Evolutionary conservation across 1,284 basidiomycete genomes (phyloP).

Genomic region (Ganoderma boninense): DNA sequence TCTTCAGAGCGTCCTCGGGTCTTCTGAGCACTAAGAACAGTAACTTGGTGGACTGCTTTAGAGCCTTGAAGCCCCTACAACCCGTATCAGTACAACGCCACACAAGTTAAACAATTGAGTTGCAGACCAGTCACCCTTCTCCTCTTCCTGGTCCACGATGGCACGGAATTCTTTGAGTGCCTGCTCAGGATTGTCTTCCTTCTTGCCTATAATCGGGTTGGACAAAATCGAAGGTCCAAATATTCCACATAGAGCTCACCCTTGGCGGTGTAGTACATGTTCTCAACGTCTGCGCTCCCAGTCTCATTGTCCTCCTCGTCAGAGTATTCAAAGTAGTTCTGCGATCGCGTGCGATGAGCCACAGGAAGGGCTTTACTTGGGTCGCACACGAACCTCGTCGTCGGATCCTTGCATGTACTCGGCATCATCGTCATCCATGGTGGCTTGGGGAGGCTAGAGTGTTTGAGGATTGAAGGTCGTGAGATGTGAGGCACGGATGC

Average conservation of each 20-base stretch:
- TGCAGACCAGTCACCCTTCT: conserved; percentile 91
- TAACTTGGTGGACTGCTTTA: conserved; percentile 98
- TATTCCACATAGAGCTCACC: conserved; percentile 58
- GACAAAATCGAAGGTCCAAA: conserved; percentile 10
- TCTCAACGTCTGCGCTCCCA: conserved; percentile 94
- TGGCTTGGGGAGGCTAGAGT: conserved; percentile 13
- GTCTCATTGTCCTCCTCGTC: conserved; percentile 86
- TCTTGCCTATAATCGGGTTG: conserved; percentile 70
- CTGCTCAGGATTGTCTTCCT: conserved; percentile 90
- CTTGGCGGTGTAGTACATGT: conserved; percentile 98
- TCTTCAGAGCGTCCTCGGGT: conserved; percentile 86
- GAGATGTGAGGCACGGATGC: not conserved
- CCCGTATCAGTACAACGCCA: conserved; percentile 3
- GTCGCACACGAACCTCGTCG: conserved; percentile 66
- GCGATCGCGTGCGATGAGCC: conserved; percentile 26
- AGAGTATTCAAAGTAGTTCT: conserved; percentile 99
- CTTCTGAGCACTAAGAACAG: conserved; percentile 84
- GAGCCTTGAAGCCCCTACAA: conserved; percentile 95
- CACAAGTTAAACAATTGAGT: not conserved
- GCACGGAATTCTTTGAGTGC: conserved; percentile 88
- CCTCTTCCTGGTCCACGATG: conserved; percentile 89
- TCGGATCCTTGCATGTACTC: conserved; percentile 90
- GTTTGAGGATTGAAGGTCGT: not conserved
- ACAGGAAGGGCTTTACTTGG: conserved; percentile 5
- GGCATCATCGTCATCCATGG: conserved; percentile 89